phyloP scores from a whole-genome alignment of 345 rosid genomes.

The Ricinus communis region DNA sequence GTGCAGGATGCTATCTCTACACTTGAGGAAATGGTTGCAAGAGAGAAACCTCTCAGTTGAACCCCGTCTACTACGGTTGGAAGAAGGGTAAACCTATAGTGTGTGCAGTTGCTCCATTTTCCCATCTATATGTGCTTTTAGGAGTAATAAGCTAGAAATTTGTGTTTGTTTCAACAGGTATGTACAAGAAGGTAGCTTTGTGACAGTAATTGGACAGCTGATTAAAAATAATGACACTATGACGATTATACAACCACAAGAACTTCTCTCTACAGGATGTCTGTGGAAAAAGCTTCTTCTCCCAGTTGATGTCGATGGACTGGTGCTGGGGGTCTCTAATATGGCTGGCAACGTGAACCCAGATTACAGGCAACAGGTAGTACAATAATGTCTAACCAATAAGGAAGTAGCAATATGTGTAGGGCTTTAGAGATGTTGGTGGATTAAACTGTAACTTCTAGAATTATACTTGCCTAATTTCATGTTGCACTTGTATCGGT shows the following conservation, averaged over 20 bases:
- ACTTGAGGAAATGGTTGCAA: constrained; percentile 48
- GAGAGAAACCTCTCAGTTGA: constrained; percentile 45
- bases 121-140: too few relatives aligned
- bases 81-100: constrained; percentile 47
- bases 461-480: too few relatives aligned
- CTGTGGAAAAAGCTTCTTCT: constrained; percentile 47
- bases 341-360: constrained; percentile 17
- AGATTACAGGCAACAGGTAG: constrained; percentile 11
- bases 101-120: too few relatives aligned
- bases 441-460: too few relatives aligned
- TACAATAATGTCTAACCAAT: constrained; percentile 21
- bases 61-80: constrained; percentile 39
- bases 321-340: constrained; percentile 38
- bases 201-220: constrained; percentile 46
- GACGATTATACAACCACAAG: constrained; percentile 48
- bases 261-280: constrained; percentile 47
- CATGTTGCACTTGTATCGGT: too few relatives aligned
- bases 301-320: constrained; percentile 49
- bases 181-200: constrained; percentile 49
- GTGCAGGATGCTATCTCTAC: constrained; percentile 39
- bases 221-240: constrained; percentile 28
- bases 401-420: not conserved
- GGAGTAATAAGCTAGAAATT: constrained; percentile 17
- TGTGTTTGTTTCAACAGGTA: constrained; percentile 36
- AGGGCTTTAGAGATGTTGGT: not conserved